Evolutionary conservation across 345 rosid genomes (phyloP).

Genomic region (Citrus glauca): DNA sequence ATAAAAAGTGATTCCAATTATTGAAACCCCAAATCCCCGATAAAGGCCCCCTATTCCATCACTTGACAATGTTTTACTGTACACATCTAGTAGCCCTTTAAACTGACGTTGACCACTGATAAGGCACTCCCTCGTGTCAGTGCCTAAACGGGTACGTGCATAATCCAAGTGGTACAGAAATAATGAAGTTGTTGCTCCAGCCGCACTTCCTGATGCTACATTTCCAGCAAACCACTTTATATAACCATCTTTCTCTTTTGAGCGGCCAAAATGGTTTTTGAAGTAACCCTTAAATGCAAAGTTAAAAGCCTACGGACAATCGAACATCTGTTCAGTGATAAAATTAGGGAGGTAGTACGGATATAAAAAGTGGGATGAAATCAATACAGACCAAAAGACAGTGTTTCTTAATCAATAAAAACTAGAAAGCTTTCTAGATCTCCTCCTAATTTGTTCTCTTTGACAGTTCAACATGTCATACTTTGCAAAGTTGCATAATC

Average conservation of each 20-base stretch:
- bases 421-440: neutral
- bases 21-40: slow-evolving; percentile 88
- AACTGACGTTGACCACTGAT: slow-evolving; percentile 64
- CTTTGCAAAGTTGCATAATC: neutral
- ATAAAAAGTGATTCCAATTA: slow-evolving; percentile 83
- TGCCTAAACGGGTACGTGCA: slow-evolving; percentile 79
- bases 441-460: neutral
- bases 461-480: neutral
- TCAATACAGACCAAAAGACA: neutral
- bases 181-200: slow-evolving; percentile 84
- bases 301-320: slow-evolving; percentile 89
- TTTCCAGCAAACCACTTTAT: slow-evolving; percentile 82
- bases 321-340: slow-evolving; percentile 50
- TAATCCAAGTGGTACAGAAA: slow-evolving; percentile 89
- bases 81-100: slow-evolving; percentile 78
- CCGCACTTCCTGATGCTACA: slow-evolving; percentile 95
- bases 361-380: neutral
- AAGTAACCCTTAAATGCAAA: slow-evolving; percentile 96
- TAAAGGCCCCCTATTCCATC: slow-evolving; percentile 78
- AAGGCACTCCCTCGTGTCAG: slow-evolving; percentile 64
- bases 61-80: slow-evolving; percentile 62
- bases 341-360: slow-evolving; percentile 25
- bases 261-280: slow-evolving; percentile 65
- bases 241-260: slow-evolving; percentile 89
- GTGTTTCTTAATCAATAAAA: neutral